A percentile compares a stretch with the other conserved stretches of the same genome.
Conservation (phyloP, 345 rosid species). For the Dipteronia sinensis region DNA sequence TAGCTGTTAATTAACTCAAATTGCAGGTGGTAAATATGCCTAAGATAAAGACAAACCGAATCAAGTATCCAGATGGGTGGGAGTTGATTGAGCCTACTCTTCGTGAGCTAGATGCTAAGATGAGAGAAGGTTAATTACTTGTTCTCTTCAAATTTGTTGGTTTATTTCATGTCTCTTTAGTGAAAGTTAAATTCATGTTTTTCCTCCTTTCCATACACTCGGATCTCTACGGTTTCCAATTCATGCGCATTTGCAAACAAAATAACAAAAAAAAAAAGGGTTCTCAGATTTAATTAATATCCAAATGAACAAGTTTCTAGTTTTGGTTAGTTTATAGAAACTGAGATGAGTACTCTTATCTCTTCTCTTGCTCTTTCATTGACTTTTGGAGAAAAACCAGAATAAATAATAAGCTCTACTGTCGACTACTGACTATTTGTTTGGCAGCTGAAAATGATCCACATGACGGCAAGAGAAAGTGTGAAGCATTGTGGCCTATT, state of each 20-base stretch:
- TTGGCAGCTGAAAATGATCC: slow-evolving; percentile 75
- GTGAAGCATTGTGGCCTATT: slow-evolving; percentile 78
- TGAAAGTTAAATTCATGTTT: slow-evolving; percentile 1
- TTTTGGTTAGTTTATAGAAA: too few species aligned
- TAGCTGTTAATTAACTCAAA: background rate
- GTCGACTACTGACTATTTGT: background rate
- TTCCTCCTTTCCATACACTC: background rate
- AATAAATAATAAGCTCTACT: background rate
- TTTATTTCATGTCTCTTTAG: background rate
- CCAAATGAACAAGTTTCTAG: background rate
- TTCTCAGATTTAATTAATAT: background rate
- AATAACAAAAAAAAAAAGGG: too few species aligned
- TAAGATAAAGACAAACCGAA: slow-evolving; percentile 68
- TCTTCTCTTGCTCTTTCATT: background rate
- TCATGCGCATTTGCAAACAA: background rate
- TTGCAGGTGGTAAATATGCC: slow-evolving; percentile 56
- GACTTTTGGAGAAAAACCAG: background rate
- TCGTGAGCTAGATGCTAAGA: slow-evolving; percentile 61
- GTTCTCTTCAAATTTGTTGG: background rate
- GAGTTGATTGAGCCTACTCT: slow-evolving; percentile 83
- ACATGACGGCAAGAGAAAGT: slow-evolving; percentile 80
- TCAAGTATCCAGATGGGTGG: slow-evolving; percentile 78
- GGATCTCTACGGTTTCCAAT: background rate
- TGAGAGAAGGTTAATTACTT: slow-evolving; percentile 66
- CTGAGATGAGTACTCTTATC: background rate